phyloP scores from a whole-genome alignment of 1,139 yeast genomes.

The Yamadazyma mexicana region DNA sequence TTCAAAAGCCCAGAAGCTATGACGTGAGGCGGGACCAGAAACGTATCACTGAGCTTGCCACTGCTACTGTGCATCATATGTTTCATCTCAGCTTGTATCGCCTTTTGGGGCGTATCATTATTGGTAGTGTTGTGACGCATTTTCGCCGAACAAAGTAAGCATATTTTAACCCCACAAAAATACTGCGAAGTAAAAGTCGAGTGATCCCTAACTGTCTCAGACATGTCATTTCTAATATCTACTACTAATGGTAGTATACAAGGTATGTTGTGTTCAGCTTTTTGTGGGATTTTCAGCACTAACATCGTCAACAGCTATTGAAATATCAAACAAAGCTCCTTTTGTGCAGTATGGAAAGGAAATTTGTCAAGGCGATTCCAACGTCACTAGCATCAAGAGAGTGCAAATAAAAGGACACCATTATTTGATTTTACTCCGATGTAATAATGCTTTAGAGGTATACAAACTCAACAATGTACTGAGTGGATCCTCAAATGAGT shows the following conservation, averaged over 20 bases:
- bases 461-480: conserved; percentile 22
- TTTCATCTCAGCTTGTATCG: no score
- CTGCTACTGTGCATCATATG: no score
- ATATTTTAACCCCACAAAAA: neutral
- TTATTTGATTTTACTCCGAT: conserved; percentile 29
- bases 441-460: conserved; percentile 32
- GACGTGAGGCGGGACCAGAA: no score
- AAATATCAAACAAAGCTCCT: neutral
- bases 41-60: no score
- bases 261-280: neutral
- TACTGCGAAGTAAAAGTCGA: neutral
- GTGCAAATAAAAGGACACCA: conserved; percentile 15
- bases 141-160: no score
- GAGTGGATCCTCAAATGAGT: conserved; percentile 17
- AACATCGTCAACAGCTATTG: conserved; percentile 1
- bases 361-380: conserved; percentile 7
- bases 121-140: no score
- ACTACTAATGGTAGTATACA: neutral
- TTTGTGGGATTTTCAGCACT: neutral
- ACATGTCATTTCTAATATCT: neutral
- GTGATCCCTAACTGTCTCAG: neutral
- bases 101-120: no score
- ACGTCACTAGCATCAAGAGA: conserved; percentile 7
- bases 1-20: no score
- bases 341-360: conserved; percentile 5